Percentiles rank a stretch among this genome's conserved stretches.
phyloP scores from a whole-genome alignment of 75 land plant species.

The Picea glauca region DNA sequence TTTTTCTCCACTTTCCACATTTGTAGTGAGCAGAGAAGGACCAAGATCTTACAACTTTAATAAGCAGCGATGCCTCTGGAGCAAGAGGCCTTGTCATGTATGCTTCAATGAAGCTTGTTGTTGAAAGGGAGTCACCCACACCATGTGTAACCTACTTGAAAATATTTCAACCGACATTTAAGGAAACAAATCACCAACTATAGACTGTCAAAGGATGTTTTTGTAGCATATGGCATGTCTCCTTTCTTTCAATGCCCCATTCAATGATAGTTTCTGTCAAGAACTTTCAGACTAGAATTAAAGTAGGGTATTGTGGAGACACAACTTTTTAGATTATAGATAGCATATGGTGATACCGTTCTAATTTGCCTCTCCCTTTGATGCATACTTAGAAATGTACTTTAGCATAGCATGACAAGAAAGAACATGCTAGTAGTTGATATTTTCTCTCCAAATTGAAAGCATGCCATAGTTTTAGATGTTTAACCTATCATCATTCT shows the following conservation, averaged over 20 bases:
- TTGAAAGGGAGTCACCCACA: not conserved
- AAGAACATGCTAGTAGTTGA: not conserved
- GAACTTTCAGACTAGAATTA: too few relatives aligned
- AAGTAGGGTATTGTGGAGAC: rapidly evolving
- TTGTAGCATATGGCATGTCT: not conserved
- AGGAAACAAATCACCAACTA: not conserved
- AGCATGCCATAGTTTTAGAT: not conserved
- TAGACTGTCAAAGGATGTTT: not conserved
- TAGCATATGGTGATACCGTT: not conserved
- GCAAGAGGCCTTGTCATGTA: not conserved
- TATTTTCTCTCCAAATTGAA: not conserved
- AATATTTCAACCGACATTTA: not conserved
- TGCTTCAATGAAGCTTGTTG: not conserved
- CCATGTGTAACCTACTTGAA: not conserved
- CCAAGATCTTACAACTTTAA: too few relatives aligned
- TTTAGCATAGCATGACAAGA: not conserved
- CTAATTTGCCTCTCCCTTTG: not conserved
- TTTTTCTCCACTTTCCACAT: too few relatives aligned
- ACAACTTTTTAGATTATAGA: rapidly evolving
- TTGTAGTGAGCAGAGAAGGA: too few relatives aligned
- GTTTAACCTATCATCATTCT: not conserved
- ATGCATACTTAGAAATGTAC: not conserved
- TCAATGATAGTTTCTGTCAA: too few relatives aligned
- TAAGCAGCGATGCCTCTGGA: too few relatives aligned
- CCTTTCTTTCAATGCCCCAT: not conserved